These are phyloP conservation scores for Colletotrichum sp. DNA, from an alignment of 2,329 filamentous ascomycete species.

Conservation along the genomic window DNA sequence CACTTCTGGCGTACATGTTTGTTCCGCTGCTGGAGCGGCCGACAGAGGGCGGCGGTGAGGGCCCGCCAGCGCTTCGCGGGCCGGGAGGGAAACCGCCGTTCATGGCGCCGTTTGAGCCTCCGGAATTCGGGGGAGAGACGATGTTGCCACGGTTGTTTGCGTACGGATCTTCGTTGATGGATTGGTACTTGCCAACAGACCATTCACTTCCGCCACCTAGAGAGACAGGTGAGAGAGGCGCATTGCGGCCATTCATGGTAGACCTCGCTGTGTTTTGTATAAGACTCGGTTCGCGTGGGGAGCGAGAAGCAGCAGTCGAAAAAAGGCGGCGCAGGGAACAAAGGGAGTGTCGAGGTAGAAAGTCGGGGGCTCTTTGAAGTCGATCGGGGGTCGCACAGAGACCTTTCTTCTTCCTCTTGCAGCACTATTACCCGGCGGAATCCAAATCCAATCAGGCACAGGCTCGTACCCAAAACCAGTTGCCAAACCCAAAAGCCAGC, in stretches of 20 bases:
- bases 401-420: not conserved
- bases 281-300: constrained; percentile 2
- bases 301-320: constrained; percentile 27
- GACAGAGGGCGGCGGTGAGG: constrained; percentile 89
- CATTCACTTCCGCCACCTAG: constrained; percentile 85
- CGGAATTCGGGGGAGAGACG: constrained; percentile 73
- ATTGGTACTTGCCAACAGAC: constrained; percentile 74
- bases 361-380: not conserved
- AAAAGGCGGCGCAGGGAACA: constrained; percentile 13
- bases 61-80: constrained; percentile 63
- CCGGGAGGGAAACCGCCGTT: constrained; percentile 62
- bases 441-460: constrained; percentile 12
- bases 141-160: constrained; percentile 63
- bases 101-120: constrained; percentile 62
- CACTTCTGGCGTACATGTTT: constrained; percentile 69
- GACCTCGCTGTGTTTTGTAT: not conserved
- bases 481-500: constrained; percentile 10
- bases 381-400: not conserved
- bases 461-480: constrained; percentile 3
- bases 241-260: constrained; percentile 76
- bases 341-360: constrained; percentile 12
- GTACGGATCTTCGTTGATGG: constrained; percentile 57
- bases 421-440: not conserved
- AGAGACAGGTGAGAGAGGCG: constrained; percentile 82
- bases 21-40: constrained; percentile 85